Evolutionary conservation across 2,329 filamentous ascomycete genomes (phyloP).

Genomic region (Claviceps purpurea): DNA sequence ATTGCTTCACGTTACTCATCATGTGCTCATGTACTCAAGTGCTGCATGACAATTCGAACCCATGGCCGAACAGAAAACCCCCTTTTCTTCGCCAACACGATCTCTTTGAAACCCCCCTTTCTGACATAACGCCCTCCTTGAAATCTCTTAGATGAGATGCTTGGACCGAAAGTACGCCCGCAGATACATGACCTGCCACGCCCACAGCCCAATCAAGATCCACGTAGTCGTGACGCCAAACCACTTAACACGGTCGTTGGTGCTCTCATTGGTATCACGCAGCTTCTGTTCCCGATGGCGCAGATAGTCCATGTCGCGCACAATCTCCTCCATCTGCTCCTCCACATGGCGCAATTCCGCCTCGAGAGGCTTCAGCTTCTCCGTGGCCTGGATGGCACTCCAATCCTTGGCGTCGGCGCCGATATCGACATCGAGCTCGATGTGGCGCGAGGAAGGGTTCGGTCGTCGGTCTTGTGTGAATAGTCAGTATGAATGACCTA

Average conservation of each 20-base stretch:
- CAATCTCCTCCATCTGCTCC: constrained; percentile 79
- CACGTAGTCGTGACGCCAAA: constrained; percentile 91
- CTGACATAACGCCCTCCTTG: constrained; percentile 5
- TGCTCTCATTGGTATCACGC: constrained; percentile 98
- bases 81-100: neutral
- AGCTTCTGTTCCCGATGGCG: constrained; percentile 83
- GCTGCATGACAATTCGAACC: too few species aligned
- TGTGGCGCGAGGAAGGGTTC: constrained; percentile 47
- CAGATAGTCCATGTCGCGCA: constrained; percentile 93
- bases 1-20: neutral
- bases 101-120: neutral
- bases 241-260: constrained; percentile 97
- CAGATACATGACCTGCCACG: constrained; percentile 96
- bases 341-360: constrained; percentile 86
- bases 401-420: constrained; percentile 96
- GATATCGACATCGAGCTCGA: constrained; percentile 92
- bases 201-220: constrained; percentile 77
- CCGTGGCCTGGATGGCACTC: constrained; percentile 86
- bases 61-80: neutral
- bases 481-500: too few species aligned
- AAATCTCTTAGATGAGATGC: constrained; percentile 22
- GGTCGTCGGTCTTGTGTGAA: constrained; percentile 21
- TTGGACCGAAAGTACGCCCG: constrained; percentile 80
- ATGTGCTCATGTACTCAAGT: neutral
- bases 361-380: constrained; percentile 97